These are phyloP conservation scores for Saccharomycopsis sp. DNA, from an alignment of 805 yeast species.

Conservation along the genomic window DNA sequence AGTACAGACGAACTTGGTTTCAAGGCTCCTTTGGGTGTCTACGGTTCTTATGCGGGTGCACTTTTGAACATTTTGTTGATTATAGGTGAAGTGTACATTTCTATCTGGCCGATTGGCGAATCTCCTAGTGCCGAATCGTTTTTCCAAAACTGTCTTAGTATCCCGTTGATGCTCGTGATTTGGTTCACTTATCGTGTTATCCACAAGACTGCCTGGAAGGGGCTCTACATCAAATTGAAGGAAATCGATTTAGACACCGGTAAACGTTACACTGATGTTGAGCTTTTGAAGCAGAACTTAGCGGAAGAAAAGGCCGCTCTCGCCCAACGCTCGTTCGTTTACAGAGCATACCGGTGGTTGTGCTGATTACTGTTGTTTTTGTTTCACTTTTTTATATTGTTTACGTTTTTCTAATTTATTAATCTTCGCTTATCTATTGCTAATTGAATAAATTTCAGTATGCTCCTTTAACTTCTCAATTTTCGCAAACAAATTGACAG, in stretches of 20 bases:
- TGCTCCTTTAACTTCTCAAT: too few species aligned
- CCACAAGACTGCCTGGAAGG: conserved; percentile 29
- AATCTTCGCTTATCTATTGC: too few species aligned
- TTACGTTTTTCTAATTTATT: neutral
- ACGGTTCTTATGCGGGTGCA: conserved; percentile 48
- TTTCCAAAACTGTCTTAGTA: conserved; percentile 45
- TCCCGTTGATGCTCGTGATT: conserved; percentile 39
- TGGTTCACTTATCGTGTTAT: conserved; percentile 43
- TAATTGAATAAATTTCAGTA: too few species aligned
- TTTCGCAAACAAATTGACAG: too few species aligned
- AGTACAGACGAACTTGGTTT: conserved; percentile 46
- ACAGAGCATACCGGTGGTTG: conserved; percentile 31
- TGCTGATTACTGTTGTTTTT: conserved; percentile 24
- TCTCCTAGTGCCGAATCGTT: conserved; percentile 33
- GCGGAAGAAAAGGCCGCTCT: conserved; percentile 28
- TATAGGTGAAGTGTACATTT: conserved; percentile 60
- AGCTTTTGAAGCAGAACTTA: conserved; percentile 20
- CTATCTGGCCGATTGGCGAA: conserved; percentile 49
- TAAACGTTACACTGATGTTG: conserved; percentile 35
- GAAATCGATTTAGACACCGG: conserved; percentile 42
- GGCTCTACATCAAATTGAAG: conserved; percentile 31
- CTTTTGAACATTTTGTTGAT: conserved; percentile 42
- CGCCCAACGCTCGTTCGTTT: conserved; percentile 29
- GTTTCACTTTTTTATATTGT: neutral
- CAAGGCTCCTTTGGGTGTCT: conserved; percentile 43